A percentile compares a stretch with the other conserved stretches of the same genome.
These are phyloP conservation scores for Colletotrichum sp. DNA, from an alignment of 2,329 filamentous ascomycete species.

Conservation along the genomic window DNA sequence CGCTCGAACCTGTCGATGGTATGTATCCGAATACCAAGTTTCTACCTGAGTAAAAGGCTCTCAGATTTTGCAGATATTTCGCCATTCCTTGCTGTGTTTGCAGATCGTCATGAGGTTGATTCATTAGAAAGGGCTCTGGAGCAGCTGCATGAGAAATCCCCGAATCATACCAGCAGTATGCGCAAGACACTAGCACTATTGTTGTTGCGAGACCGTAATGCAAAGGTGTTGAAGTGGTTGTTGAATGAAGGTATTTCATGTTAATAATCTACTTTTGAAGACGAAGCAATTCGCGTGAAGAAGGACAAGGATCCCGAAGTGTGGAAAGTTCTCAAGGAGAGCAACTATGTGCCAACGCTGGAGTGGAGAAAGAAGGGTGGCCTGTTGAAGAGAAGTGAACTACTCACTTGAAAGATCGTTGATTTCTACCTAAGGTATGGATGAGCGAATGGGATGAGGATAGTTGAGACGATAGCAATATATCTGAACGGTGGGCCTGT, in stretches of 20 bases:
- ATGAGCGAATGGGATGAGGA: not conserved
- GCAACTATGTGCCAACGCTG: not conserved
- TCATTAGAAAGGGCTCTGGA: not conserved
- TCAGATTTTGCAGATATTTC: not conserved
- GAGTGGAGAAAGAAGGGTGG: too few relatives aligned
- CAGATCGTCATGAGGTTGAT: not conserved
- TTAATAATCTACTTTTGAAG: not conserved
- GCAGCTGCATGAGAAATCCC: not conserved
- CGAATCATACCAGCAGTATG: not conserved
- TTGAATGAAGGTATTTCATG: not conserved
- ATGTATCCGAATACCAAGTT: not conserved
- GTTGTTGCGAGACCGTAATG: not conserved
- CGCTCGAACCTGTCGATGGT: not conserved
- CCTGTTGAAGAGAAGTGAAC: not conserved
- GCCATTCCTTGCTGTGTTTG: not conserved
- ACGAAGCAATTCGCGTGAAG: not conserved
- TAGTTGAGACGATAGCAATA: not conserved
- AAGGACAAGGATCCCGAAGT: not conserved
- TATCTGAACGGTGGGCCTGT: rapidly evolving
- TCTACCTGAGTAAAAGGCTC: not conserved
- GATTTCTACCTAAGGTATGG: not conserved
- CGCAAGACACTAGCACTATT: not conserved
- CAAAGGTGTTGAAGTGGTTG: not conserved
- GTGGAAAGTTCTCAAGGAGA: not conserved
- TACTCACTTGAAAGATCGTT: not conserved